Base-by-base conservation (phyloP, 2,329 filamentous ascomycete species). In the Paracoccidioides lutzii region DNA sequence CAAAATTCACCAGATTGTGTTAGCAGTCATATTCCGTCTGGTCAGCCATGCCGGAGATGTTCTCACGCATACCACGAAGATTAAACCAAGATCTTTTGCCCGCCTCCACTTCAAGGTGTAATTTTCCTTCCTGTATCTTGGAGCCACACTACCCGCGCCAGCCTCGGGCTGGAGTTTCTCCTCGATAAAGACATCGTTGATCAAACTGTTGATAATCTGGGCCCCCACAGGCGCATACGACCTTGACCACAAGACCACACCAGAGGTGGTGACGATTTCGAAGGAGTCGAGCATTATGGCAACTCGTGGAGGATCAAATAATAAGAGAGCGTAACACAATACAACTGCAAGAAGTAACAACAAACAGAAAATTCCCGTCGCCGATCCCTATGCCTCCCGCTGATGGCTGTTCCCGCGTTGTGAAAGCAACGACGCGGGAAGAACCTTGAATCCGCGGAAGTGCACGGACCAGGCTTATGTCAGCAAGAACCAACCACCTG, bases 181-280 rank as follows among this genome's bases (percentile, higher is more conserved):
- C 74, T 98, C 93, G 67, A 98, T 96, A 70, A 98, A 96, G 67
- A 96, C 88, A 72, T 97, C 90, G 69, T 85, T 84, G 73, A 98
- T 96, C 71, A 98, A 85, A 76, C 82, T 87, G 77, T 98, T 96
- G 76, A 98, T 84, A 61, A 96, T 78, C 64, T 86, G 83, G 45
- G 87, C 81, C 68, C 83, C 90, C 67, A 95, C 83, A 2, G 85
- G 80, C 55, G 85, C 83, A 70, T 91, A 95, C 32, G 83, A 85
- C 69, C 87, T 85, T 59, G 91, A 96, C 93, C 93, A 98, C 55
- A 98, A 81, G 57, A 98, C 93, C 60, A 98, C 90, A 56, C 93
- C 93, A 3, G 90, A 95, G 41, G 91, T 95, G 58, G 91, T 96
- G 59, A 98, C 74, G 62, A 98, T 93, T 73, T 98, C 91, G 71